Percentiles rank a stretch among this genome's conserved stretches.
Evolutionary conservation across 2,329 filamentous ascomycete species (phyloP).

Genomic region (Monilinia laxa): DNA sequence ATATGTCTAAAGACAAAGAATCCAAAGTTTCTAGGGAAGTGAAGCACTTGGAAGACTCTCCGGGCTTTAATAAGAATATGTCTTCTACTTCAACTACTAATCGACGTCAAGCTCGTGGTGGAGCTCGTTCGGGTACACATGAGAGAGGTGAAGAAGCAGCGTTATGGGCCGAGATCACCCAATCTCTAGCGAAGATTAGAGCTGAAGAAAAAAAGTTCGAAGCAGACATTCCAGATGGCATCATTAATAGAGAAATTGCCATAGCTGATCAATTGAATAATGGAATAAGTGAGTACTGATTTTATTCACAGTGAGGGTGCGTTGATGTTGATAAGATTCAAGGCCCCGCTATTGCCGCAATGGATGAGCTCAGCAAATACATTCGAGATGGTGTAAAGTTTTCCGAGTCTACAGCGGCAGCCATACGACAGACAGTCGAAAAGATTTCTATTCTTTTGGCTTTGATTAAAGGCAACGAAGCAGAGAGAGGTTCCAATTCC

Average conservation of each 20-base stretch:
- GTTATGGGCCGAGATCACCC: constrained; percentile 25
- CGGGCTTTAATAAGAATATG: constrained; percentile 18
- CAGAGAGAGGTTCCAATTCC: constrained; percentile 28
- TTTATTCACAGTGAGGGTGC: background rate
- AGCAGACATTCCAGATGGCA: constrained; percentile 25
- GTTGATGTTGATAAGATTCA: constrained; percentile 7
- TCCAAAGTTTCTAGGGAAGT: background rate
- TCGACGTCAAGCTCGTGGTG: constrained; percentile 27
- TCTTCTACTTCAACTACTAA: constrained; percentile 26
- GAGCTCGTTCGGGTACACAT: constrained; percentile 26
- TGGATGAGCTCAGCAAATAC: constrained; percentile 29
- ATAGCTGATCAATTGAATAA: constrained; percentile 26
- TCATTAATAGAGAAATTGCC: constrained; percentile 26
- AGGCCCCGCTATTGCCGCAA: constrained; percentile 34
- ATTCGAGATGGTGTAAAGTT: constrained; percentile 38
- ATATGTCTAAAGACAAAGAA: constrained; percentile 13
- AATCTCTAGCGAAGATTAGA: constrained; percentile 25
- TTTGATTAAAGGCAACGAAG: constrained; percentile 32
- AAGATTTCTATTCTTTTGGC: constrained; percentile 27
- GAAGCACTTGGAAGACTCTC: constrained; percentile 4
- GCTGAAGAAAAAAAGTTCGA: constrained; percentile 25
- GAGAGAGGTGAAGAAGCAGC: constrained; percentile 28
- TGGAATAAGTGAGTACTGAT: constrained; percentile 25
- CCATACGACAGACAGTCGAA: constrained; percentile 16
- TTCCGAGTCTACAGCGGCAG: constrained; percentile 34